phyloP scores from a whole-genome alignment of 306 rosid genomes.

The Malus fusca region DNA sequence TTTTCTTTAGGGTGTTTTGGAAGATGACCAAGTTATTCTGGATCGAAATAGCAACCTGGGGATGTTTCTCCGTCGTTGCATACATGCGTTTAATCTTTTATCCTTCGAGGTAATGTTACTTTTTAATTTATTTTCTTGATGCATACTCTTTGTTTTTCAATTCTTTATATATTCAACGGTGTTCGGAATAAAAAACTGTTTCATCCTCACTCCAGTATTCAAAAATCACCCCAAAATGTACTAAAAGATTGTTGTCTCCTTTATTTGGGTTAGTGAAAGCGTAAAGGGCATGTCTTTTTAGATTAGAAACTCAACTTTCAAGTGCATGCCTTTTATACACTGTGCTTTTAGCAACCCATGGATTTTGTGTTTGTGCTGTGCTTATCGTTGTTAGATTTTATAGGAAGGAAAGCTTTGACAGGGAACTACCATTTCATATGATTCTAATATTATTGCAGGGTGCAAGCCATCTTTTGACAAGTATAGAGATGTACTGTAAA shows the following conservation, averaged over 20 bases:
- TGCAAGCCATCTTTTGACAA: constrained; percentile 71
- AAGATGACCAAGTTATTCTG: constrained; percentile 74
- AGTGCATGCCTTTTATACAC: not conserved
- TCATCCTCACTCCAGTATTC: not conserved
- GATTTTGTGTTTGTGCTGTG: not conserved
- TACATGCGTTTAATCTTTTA: constrained; percentile 82
- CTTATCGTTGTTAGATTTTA: not conserved
- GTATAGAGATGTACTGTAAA: constrained; percentile 64
- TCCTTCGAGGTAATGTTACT: constrained; percentile 63
- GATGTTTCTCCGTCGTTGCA: constrained; percentile 73
- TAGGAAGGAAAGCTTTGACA: not conserved
- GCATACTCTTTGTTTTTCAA: not conserved
- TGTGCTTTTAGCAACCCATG: not conserved
- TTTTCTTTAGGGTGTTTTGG: constrained; percentile 58
- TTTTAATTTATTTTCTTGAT: not conserved
- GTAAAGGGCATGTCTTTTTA: not conserved
- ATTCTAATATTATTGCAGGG: constrained; percentile 56
- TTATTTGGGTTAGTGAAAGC: not conserved
- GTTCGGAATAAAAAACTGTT: not conserved
- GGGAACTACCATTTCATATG: not conserved
- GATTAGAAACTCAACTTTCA: not conserved
- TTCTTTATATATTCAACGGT: not conserved
- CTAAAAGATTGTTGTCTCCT: not conserved
- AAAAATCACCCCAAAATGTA: not conserved
- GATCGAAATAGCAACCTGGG: constrained; percentile 78